A percentile compares a stretch with the other conserved stretches of the same genome.
Evolutionary conservation across 1,284 basidiomycete species (phyloP).

Genomic region (Apiotrichum laibachii): DNA sequence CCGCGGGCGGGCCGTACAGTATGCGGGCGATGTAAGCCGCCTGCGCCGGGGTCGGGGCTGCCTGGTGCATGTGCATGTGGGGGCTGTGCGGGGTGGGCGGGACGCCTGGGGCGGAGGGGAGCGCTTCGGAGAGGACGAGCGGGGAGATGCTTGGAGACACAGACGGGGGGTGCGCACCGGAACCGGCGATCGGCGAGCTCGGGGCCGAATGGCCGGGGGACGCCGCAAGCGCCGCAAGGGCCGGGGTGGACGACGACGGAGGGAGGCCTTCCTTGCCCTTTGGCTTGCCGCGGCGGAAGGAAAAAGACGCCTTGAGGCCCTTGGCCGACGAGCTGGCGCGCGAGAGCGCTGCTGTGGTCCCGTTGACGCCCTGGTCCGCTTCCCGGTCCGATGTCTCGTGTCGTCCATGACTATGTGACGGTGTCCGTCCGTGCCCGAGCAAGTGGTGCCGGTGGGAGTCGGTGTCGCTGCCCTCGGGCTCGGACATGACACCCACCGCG

Average conservation of each 20-base stretch:
- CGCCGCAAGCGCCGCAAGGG: constrained; percentile 7
- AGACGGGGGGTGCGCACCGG: background rate
- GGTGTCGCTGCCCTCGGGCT: constrained; percentile 40
- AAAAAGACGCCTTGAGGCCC: constrained; percentile 31
- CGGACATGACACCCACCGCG: constrained; percentile 28
- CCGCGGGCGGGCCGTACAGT: constrained; percentile 36
- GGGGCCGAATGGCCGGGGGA: constrained; percentile 23
- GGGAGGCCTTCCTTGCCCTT: no score
- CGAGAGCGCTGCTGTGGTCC: background rate
- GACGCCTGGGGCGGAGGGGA: background rate
- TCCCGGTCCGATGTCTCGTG: background rate
- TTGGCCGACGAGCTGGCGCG: constrained; percentile 1
- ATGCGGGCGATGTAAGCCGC: constrained; percentile 52
- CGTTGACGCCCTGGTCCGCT: background rate
- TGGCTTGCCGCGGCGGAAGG: constrained; percentile 24
- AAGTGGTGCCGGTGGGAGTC: constrained; percentile 14
- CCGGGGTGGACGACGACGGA: no score
- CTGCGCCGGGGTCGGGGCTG: constrained; percentile 47
- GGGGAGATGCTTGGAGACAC: background rate
- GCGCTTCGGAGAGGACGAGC: background rate
- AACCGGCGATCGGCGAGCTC: constrained; percentile 22
- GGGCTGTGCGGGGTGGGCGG: background rate
- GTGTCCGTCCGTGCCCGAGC: constrained; percentile 1
- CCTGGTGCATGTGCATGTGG: constrained; percentile 17
- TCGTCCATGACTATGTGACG: background rate